Evolutionary conservation across 164 flowering plant genomes (phyloP).

Genomic region (Magnolia sinica): DNA sequence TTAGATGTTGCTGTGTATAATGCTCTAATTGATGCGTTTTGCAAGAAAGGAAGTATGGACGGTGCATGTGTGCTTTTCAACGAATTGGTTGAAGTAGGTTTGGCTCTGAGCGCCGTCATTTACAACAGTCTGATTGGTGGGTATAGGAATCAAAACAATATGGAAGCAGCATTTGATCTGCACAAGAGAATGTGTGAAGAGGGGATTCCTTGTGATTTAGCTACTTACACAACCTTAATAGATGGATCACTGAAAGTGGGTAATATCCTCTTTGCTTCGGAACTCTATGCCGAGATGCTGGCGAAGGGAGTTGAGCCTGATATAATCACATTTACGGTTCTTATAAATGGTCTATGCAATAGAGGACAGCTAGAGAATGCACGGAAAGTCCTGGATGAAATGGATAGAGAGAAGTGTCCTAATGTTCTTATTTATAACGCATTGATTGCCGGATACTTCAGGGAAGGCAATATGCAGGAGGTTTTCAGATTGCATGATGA

Average conservation of each 20-base stretch:
- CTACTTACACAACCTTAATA: conserved; percentile 69
- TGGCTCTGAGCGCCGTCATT: conserved; percentile 44
- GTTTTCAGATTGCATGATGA: no score
- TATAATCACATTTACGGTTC: no score
- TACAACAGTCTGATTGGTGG: conserved; percentile 72
- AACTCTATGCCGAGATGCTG: conserved; percentile 62
- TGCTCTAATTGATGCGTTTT: conserved; percentile 63
- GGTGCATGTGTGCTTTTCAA: conserved; percentile 45
- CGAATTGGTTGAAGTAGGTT: conserved; percentile 56
- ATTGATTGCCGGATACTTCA: no score
- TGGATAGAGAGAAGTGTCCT: no score
- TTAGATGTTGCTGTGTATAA: conserved; percentile 51
- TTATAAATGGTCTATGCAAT: no score
- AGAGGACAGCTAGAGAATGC: no score
- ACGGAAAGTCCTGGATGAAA: no score
- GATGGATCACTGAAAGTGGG: conserved; percentile 60
- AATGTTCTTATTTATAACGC: no score
- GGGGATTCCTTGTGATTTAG: conserved; percentile 51
- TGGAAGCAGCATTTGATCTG: conserved; percentile 13
- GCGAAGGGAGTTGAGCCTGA: background rate
- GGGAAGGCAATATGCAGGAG: no score
- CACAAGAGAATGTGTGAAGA: conserved; percentile 52
- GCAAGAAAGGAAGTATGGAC: conserved; percentile 59
- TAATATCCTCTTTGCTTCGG: conserved; percentile 39
- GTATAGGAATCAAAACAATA: conserved; percentile 35